Evolutionary conservation across 768 basidiomycete genomes (phyloP).

Genomic region (Amanita rimosa): DNA sequence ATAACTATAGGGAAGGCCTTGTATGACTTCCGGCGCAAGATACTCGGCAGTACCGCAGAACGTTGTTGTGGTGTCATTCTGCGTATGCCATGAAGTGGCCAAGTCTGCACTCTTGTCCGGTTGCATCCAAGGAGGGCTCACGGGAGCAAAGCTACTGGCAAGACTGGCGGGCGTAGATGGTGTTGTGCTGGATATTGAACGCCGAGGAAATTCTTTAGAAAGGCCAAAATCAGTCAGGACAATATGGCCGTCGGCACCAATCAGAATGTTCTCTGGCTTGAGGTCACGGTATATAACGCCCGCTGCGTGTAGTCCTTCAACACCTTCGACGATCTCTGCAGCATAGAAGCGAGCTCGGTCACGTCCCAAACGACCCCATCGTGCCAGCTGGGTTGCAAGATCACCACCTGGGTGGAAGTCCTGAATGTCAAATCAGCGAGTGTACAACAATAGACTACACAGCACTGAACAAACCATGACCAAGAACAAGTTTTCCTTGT

Average conservation of each 20-base stretch:
- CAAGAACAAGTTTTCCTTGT: conserved; percentile 93
- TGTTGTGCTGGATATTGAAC: conserved; percentile 29
- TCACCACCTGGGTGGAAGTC: conserved; percentile 97
- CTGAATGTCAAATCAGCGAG: conserved; percentile 20
- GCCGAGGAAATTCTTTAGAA: conserved; percentile 80
- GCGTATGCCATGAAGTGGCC: conserved; percentile 46
- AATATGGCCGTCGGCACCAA: conserved; percentile 90
- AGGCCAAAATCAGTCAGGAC: conserved; percentile 96
- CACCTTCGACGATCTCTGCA: conserved; percentile 93
- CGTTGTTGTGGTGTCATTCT: conserved; percentile 64
- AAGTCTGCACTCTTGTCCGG: conserved; percentile 43
- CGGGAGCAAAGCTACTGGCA: conserved; percentile 39
- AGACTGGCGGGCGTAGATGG: conserved; percentile 47
- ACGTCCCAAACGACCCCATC: conserved; percentile 89
- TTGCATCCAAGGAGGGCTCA: conserved; percentile 74
- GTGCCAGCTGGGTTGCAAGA: conserved; percentile 91
- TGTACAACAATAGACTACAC: conserved; percentile 8
- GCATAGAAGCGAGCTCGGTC: conserved; percentile 96
- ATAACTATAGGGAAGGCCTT: conserved; percentile 81
- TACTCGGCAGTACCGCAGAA: conserved; percentile 98
- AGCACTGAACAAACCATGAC: conserved; percentile 60
- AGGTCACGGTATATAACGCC: conserved; percentile 98
- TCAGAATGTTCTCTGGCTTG: conserved; percentile 95
- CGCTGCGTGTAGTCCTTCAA: conserved; percentile 86
- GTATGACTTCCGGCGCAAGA: conserved; percentile 93